Evolutionary conservation across 306 rosid species (phyloP).

Genomic region (Myrica gale): DNA sequence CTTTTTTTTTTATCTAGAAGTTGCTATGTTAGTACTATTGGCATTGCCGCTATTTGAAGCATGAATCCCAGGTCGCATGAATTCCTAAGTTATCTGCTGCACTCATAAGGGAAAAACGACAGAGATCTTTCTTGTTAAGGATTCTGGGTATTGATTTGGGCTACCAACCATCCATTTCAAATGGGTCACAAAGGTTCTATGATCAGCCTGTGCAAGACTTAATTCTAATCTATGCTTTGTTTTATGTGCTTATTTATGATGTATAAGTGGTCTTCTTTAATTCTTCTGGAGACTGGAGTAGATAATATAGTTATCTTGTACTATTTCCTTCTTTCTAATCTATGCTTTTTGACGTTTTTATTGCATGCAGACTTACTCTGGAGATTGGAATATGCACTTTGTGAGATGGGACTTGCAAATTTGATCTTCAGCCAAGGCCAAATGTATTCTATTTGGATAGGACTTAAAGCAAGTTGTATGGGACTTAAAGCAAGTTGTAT

Average conservation of each 20-base stretch:
- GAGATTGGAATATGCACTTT: no score
- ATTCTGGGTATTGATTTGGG: conserved; percentile 24
- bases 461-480: neutral
- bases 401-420: neutral
- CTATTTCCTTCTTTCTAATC: no score
- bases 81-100: neutral
- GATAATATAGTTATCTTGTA: conserved; percentile 11
- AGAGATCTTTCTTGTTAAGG: neutral
- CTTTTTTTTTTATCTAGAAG: neutral
- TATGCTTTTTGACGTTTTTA: no score
- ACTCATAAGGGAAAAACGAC: neutral
- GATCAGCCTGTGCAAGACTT: conserved; percentile 46
- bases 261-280: no score
- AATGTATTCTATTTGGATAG: neutral
- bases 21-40: neutral
- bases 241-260: no score
- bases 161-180: conserved; percentile 6
- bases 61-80: neutral
- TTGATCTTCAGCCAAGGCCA: neutral
- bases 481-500: neutral
- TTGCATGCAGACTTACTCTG: no score
- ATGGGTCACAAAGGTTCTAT: conserved; percentile 42
- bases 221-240: no score
- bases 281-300: no score
- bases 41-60: neutral